Evolutionary conservation across 169 alveolate species (phyloP).

Genomic region (Eimeria tenella): DNA sequence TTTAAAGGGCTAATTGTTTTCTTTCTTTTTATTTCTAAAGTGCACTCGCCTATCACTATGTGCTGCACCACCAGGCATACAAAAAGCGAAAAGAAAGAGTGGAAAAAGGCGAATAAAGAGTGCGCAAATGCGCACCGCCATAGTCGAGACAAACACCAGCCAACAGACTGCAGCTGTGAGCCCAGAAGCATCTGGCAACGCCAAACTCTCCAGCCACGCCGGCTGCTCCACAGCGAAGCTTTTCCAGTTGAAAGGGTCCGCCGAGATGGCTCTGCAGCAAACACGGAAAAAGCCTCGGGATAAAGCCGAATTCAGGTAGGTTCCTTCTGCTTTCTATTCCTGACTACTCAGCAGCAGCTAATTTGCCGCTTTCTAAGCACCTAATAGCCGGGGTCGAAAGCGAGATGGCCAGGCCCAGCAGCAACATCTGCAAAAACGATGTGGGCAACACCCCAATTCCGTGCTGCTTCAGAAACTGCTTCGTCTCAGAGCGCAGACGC

Average conservation of each 20-base stretch:
- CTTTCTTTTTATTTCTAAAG: too few species aligned
- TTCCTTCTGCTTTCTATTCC: too few species aligned
- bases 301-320: neutral
- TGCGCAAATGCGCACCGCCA: neutral
- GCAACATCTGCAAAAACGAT: conserved; percentile 19
- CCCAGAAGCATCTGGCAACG: conserved; percentile 1
- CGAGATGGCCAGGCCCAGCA: conserved; percentile 13
- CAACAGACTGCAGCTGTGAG: conserved; percentile 5
- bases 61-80: too few species aligned
- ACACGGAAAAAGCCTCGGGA: neutral
- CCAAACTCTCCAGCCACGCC: conserved; percentile 28
- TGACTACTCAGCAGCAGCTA: too few species aligned
- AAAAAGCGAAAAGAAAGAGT: too few species aligned
- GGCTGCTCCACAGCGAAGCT: conserved; percentile 15
- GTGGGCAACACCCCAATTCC: conserved; percentile 18
- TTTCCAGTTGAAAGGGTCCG: neutral
- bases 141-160: conserved; percentile 15
- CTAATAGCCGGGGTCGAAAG: conserved; percentile 35
- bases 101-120: too few species aligned
- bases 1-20: too few species aligned
- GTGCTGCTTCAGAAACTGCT: conserved; percentile 14
- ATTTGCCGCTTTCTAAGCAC: neutral
- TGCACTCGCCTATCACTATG: too few species aligned
- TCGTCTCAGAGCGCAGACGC: conserved; percentile 31
- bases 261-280: neutral